These are phyloP conservation scores for Barbarea vulgaris DNA, from an alignment of 345 rosid species.

Conservation along the genomic window DNA sequence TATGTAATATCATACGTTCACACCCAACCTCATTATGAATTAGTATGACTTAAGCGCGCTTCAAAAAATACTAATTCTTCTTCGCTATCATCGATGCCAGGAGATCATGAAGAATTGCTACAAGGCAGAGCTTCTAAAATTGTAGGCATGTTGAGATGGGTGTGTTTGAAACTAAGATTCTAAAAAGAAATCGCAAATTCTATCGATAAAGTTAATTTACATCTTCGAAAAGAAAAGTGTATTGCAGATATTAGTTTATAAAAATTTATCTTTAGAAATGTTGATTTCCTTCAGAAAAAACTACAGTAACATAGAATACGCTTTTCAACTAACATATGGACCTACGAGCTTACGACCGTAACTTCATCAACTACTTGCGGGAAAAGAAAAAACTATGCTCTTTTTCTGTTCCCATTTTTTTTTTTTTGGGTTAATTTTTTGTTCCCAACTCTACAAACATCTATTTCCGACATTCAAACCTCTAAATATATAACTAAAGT, in stretches of 20 bases:
- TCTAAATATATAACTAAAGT: constrained; percentile 8
- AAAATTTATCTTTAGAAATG: not conserved
- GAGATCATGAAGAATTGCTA: not conserved
- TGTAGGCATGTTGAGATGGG: not conserved
- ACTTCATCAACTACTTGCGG: constrained; percentile 1
- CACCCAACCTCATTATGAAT: not conserved
- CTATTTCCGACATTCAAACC: constrained; percentile 28
- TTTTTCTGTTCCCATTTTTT: too few species aligned
- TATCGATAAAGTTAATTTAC: not conserved
- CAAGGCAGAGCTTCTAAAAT: not conserved
- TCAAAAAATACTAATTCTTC: not conserved
- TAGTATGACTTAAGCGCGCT: constrained; percentile 1
- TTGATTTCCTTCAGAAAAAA: not conserved
- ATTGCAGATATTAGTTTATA: not conserved
- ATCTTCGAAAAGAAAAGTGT: not conserved
- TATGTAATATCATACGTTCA: constrained; percentile 22
- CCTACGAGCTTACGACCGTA: not conserved
- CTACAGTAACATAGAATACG: constrained; percentile 2
- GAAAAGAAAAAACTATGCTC: not conserved
- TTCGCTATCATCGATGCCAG: not conserved
- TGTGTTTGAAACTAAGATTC: not conserved
- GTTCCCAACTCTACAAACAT: constrained; percentile 36
- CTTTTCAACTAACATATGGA: not conserved
- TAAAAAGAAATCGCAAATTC: not conserved
- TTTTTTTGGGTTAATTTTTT: too few species aligned